Evolutionary conservation across 495 filamentous ascomycete species (phyloP).

Genomic region (Achaetomiella virescens): DNA sequence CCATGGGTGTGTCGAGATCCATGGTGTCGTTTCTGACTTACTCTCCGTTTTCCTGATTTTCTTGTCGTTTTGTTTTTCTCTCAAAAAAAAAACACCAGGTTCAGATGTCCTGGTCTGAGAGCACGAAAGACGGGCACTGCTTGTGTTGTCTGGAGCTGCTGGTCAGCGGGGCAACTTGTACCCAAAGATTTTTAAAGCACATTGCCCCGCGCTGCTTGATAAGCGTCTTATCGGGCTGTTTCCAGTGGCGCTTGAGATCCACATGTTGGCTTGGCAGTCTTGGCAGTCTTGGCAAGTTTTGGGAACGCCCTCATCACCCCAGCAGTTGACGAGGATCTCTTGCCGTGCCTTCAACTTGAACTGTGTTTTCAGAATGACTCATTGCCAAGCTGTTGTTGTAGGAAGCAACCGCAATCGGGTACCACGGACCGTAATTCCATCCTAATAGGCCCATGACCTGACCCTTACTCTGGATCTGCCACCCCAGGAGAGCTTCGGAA

Average conservation of each 20-base stretch:
- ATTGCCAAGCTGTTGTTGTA: no score
- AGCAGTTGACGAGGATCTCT: no score
- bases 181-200: constrained; percentile 10
- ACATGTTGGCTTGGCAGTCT: neutral
- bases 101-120: neutral
- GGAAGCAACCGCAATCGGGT: no score
- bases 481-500: no score
- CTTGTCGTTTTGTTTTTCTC: neutral
- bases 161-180: constrained; percentile 8
- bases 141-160: neutral
- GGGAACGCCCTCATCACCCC: no score
- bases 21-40: constrained; percentile 32
- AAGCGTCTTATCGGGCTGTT: constrained; percentile 14
- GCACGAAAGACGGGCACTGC: neutral
- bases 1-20: constrained; percentile 62
- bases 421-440: no score
- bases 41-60: neutral
- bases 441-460: no score
- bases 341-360: no score
- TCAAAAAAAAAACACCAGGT: no score
- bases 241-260: neutral
- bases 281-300: neutral
- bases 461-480: no score
- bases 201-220: constrained; percentile 18
- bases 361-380: no score